Conservation (phyloP, 225 moss, liverwort and hornwort genomes). For the Marchantia paleacea region DNA sequence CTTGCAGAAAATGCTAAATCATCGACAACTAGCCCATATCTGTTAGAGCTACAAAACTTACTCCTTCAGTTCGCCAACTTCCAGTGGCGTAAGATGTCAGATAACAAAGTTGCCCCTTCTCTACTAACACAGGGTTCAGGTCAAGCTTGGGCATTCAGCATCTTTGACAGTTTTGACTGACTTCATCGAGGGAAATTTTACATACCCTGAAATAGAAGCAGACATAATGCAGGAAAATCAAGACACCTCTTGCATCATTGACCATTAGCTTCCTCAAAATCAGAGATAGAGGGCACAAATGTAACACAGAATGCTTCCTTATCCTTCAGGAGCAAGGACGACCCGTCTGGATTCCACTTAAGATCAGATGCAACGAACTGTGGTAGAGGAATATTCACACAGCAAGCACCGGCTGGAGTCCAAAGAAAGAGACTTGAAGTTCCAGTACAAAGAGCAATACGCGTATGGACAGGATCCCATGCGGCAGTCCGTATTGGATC, state of each 20-base stretch:
- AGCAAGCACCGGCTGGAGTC: slow-evolving; percentile 84
- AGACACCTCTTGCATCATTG: slow-evolving; percentile 6
- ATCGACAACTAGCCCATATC: background rate
- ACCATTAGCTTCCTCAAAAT: slow-evolving; percentile 46
- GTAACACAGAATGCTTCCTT: slow-evolving; percentile 84
- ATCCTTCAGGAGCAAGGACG: slow-evolving; percentile 76
- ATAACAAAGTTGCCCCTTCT: background rate
- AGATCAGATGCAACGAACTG: slow-evolving; percentile 66
- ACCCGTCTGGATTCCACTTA: slow-evolving; percentile 82
- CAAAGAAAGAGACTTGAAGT: slow-evolving; percentile 74
- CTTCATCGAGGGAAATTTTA: background rate
- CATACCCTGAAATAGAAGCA: background rate
- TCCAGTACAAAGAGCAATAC: slow-evolving; percentile 79
- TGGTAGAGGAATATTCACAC: slow-evolving; percentile 77
- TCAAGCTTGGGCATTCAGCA: background rate
- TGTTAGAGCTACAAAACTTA: background rate
- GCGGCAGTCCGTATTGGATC: slow-evolving; percentile 72
- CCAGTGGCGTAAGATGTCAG: background rate
- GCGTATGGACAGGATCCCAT: slow-evolving; percentile 79
- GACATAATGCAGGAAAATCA: background rate
- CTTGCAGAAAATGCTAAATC: background rate
- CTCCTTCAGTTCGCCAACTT: background rate
- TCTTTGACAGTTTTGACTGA: background rate
- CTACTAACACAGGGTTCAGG: background rate
- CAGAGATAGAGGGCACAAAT: slow-evolving; percentile 72